A percentile compares a stretch with the other conserved stretches of the same genome.
Conservation (phyloP, 495 filamentous ascomycete species). For the Talaromyces ruber region DNA sequence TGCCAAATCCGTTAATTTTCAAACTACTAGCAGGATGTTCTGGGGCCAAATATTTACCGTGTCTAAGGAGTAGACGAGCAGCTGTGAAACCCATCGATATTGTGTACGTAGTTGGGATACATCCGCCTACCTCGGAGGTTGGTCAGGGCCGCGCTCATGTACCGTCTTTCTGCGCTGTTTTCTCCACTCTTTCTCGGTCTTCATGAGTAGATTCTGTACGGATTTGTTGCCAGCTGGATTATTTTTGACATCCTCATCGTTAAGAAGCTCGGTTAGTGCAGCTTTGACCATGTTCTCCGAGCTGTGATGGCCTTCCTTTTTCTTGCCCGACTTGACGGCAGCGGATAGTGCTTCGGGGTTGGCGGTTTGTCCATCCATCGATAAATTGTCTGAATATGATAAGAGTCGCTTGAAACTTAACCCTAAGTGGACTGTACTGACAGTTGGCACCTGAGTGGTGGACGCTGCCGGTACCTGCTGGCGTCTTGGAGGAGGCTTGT, state of each 20-base stretch:
- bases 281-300: constrained; percentile 1
- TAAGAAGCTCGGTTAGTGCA: background rate
- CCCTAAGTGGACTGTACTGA: background rate
- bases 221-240: background rate
- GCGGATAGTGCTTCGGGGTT: background rate
- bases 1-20: background rate
- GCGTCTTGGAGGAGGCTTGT: background rate
- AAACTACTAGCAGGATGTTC: background rate
- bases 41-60: background rate
- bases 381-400: background rate
- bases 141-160: background rate
- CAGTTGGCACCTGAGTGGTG: background rate
- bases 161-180: background rate
- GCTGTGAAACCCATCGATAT: background rate
- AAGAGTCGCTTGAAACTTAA: background rate
- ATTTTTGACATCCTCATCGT: background rate
- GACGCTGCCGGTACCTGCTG: background rate
- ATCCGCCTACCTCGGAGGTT: background rate
- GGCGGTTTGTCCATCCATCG: background rate
- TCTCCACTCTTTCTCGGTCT: constrained; percentile 1
- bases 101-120: background rate
- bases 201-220: constrained; percentile 1
- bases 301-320: background rate
- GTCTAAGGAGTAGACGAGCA: background rate
- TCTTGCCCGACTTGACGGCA: background rate